Conservation (phyloP, 2,329 filamentous ascomycete species). For the Aspergillus sp. region DNA sequence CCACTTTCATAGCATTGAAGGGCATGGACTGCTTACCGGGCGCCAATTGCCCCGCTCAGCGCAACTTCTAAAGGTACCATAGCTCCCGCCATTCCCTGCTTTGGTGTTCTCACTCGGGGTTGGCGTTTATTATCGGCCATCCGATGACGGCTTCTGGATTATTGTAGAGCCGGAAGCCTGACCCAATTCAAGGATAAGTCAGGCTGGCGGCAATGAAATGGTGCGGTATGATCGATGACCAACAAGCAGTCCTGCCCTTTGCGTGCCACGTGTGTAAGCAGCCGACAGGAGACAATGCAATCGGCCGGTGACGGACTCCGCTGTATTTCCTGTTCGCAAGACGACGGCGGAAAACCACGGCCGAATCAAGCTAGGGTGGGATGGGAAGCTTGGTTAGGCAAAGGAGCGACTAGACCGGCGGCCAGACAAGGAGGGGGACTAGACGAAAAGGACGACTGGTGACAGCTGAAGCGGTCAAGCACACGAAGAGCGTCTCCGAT, state of each 20-base stretch:
- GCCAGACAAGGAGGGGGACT: neutral
- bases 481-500: slow-evolving; percentile 3
- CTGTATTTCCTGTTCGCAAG: neutral
- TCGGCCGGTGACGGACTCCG: no score
- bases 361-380: slow-evolving; percentile 14
- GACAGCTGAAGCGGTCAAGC: neutral
- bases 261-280: no score
- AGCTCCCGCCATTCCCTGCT: slow-evolving; percentile 39
- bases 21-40: slow-evolving; percentile 47
- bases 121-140: slow-evolving; percentile 62
- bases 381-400: slow-evolving; percentile 14
- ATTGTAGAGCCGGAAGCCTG: neutral
- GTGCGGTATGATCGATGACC: neutral
- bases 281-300: no score
- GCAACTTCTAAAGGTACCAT: slow-evolving; percentile 52
- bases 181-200: neutral
- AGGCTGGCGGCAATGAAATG: neutral
- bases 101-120: slow-evolving; percentile 48
- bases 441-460: neutral
- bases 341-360: slow-evolving; percentile 4
- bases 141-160: slow-evolving; percentile 3
- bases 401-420: slow-evolving; percentile 4
- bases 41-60: slow-evolving; percentile 60
- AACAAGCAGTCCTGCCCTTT: no score
- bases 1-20: neutral